A percentile compares a stretch with the other conserved stretches of the same genome.
Conservation (phyloP, 2,329 filamentous ascomycete species). For the Botrytis cinerea region DNA sequence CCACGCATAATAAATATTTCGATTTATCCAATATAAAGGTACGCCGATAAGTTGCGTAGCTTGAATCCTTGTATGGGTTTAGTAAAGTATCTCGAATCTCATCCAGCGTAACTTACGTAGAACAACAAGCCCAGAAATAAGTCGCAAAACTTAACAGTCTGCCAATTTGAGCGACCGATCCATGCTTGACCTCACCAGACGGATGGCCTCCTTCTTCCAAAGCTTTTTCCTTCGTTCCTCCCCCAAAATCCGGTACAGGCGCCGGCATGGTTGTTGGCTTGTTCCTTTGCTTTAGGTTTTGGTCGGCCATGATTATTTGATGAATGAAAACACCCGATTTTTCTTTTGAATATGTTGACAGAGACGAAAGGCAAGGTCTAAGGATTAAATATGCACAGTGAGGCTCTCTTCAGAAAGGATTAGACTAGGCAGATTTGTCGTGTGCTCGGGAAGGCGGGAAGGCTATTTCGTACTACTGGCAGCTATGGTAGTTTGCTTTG, state of each 20-base stretch:
- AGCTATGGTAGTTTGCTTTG: neutral
- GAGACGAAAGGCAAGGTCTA: neutral
- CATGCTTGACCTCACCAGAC: slow-evolving; percentile 41
- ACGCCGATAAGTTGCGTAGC: slow-evolving; percentile 74
- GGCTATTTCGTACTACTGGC: neutral
- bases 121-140: slow-evolving; percentile 38
- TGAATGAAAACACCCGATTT: neutral
- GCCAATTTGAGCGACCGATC: slow-evolving; percentile 35
- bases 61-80: slow-evolving; percentile 55
- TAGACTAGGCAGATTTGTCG: slow-evolving; percentile 14
- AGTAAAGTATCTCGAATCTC: slow-evolving; percentile 24
- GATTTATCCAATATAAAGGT: slow-evolving; percentile 74
- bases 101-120: slow-evolving; percentile 35
- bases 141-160: slow-evolving; percentile 36
- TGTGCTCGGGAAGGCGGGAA: slow-evolving; percentile 17
- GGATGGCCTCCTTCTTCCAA: slow-evolving; percentile 38
- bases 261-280: slow-evolving; percentile 22
- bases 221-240: slow-evolving; percentile 28
- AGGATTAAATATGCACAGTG: neutral
- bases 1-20: slow-evolving; percentile 78
- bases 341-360: neutral
- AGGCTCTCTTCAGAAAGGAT: neutral
- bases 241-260: slow-evolving; percentile 24
- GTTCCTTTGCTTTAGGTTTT: slow-evolving; percentile 36
- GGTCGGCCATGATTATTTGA: slow-evolving; percentile 32